Conservation (phyloP, 1,284 basidiomycete genomes). For the Apiotrichum gamsii region DNA sequence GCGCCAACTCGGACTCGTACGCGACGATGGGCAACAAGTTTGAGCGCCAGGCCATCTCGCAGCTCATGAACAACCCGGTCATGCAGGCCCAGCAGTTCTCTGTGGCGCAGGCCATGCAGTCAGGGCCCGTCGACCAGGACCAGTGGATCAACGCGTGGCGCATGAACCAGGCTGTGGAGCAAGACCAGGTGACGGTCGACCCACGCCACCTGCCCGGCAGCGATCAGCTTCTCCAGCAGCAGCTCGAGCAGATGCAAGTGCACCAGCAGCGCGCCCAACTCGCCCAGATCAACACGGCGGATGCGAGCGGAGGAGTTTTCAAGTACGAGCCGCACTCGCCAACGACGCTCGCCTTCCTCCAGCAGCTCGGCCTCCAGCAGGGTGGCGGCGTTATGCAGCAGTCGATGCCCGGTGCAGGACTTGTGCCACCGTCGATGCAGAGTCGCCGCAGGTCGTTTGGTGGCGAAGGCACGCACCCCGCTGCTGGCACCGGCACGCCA, state of each 20-base stretch:
- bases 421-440: background rate
- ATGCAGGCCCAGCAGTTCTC: conserved; percentile 1
- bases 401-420: background rate
- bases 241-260: conserved; percentile 14
- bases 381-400: background rate
- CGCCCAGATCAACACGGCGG: conserved; percentile 18
- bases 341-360: conserved; percentile 39
- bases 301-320: conserved; percentile 8
- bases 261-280: conserved; percentile 20
- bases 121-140: conserved; percentile 1
- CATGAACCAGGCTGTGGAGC: conserved; percentile 9
- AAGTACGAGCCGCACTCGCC: conserved; percentile 38
- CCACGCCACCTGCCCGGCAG: conserved; percentile 35
- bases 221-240: conserved; percentile 14
- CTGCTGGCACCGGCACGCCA: conserved; percentile 40
- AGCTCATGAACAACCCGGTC: conserved; percentile 18
- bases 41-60: conserved; percentile 32
- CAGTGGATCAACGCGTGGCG: conserved; percentile 22
- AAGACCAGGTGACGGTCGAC: conserved; percentile 26
- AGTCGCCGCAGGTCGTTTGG: conserved; percentile 29
- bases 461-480: conserved; percentile 34
- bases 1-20: conserved; percentile 43
- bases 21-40: conserved; percentile 24
- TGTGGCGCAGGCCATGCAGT: no score
- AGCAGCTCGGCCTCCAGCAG: conserved; percentile 24